A percentile compares a stretch with the other conserved stretches of the same genome.
Evolutionary conservation across 345 rosid species (phyloP).

Genomic region (Crucihimalaya himalaica): DNA sequence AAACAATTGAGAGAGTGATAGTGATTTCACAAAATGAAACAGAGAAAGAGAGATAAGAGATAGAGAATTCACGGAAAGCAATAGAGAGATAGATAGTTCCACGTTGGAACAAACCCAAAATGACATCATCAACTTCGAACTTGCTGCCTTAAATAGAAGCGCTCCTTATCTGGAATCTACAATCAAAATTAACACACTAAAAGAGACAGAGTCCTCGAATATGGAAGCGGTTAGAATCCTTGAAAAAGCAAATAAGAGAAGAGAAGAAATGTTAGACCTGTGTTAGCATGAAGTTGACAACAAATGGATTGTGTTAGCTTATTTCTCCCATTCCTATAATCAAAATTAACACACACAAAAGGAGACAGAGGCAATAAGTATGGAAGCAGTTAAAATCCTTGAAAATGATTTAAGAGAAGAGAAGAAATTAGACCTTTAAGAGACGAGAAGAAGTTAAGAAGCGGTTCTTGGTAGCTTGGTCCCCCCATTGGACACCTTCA

Average conservation of each 20-base stretch:
- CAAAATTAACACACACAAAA: too few species aligned
- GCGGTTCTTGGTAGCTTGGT: constrained; percentile 13
- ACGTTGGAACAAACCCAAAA: background rate
- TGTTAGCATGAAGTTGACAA: too few species aligned
- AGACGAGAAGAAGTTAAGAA: constrained; percentile 1
- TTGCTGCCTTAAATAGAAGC: background rate
- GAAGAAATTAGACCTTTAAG: background rate
- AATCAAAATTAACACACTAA: too few species aligned
- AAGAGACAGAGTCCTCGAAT: background rate
- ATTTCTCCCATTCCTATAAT: too few species aligned
- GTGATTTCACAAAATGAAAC: too few species aligned
- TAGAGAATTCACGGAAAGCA: background rate
- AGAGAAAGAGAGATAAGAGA: too few species aligned
- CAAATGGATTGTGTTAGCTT: too few species aligned
- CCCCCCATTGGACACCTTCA: constrained; percentile 12
- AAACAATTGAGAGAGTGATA: too few species aligned
- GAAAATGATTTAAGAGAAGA: background rate
- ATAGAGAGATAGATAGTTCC: background rate
- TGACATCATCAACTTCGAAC: background rate
- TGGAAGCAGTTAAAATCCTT: background rate
- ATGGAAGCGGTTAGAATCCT: too few species aligned
- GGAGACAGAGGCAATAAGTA: background rate
- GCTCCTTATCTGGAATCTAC: too few species aligned
- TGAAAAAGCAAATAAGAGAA: too few species aligned
- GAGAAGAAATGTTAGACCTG: too few species aligned